phyloP scores from a whole-genome alignment of 2,329 filamentous ascomycete species.

The Ophiobolus disseminans region DNA sequence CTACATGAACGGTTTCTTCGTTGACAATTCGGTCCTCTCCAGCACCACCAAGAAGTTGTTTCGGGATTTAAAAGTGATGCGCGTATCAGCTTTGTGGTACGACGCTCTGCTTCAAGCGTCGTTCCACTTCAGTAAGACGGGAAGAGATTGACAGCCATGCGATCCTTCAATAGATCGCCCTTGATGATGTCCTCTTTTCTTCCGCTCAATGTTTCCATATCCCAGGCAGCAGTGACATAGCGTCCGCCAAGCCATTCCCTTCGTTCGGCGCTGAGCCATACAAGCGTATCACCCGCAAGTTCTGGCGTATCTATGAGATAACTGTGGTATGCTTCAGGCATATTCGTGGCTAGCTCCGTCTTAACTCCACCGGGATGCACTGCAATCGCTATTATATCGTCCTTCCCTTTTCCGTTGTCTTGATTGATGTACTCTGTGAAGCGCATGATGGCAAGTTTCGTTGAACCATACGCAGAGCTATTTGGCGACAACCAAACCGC shows the following conservation, averaged over 20 bases:
- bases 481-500: constrained; percentile 20
- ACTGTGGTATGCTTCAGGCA: constrained; percentile 16
- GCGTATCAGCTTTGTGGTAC: too few relatives aligned
- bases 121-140: background rate
- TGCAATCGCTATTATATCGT: constrained; percentile 26
- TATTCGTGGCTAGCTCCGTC: constrained; percentile 11
- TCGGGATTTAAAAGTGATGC: too few relatives aligned
- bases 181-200: constrained; percentile 21
- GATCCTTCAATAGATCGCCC: constrained; percentile 23
- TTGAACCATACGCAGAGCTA: constrained; percentile 52
- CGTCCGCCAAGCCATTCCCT: constrained; percentile 36
- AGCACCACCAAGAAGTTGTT: background rate
- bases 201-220: constrained; percentile 36
- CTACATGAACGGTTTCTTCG: background rate
- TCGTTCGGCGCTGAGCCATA: constrained; percentile 35
- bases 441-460: constrained; percentile 59
- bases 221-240: constrained; percentile 36
- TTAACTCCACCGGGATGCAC: constrained; percentile 37
- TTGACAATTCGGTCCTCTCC: background rate
- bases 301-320: constrained; percentile 29
- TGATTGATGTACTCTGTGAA: constrained; percentile 58
- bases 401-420: constrained; percentile 42
- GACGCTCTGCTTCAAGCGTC: too few relatives aligned
- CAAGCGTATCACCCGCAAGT: constrained; percentile 32
- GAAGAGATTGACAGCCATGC: constrained; percentile 17